A percentile compares a stretch with the other conserved stretches of the same genome.
These are phyloP conservation scores for Lactifluus rugatus DNA, from an alignment of 768 basidiomycete genomes.

Conservation along the genomic window DNA sequence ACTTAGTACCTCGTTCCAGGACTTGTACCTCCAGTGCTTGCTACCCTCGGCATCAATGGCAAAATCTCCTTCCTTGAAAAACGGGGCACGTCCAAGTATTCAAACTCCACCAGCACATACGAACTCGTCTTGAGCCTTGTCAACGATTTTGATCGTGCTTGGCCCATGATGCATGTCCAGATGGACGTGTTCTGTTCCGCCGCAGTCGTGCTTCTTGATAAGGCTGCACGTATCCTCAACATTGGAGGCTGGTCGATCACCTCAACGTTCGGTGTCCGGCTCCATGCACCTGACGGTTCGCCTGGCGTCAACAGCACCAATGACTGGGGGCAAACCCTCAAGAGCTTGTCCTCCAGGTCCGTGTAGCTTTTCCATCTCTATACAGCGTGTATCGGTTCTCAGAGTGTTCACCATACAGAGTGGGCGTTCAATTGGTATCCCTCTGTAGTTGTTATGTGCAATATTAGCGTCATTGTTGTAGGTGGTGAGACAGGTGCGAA, in stretches of 20 bases:
- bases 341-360: constrained; percentile 51
- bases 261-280: constrained; percentile 62
- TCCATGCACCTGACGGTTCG: constrained; percentile 62
- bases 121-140: too few species aligned
- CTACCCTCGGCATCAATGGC: too few species aligned
- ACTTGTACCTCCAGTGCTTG: too few species aligned
- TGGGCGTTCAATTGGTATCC: constrained; percentile 74
- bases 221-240: constrained; percentile 41
- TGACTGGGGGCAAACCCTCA: constrained; percentile 66
- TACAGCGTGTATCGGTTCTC: background rate
- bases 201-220: constrained; percentile 61
- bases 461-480: constrained; percentile 64
- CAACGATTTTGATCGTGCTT: constrained; percentile 36
- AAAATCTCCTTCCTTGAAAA: too few species aligned
- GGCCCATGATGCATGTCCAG: constrained; percentile 70
- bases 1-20: too few species aligned
- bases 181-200: constrained; percentile 75
- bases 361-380: constrained; percentile 1
- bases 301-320: constrained; percentile 63
- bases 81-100: too few species aligned
- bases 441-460: constrained; percentile 57
- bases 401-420: constrained; percentile 26
- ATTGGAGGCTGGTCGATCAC: constrained; percentile 63
- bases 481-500: constrained; percentile 72
- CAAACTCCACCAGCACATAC: constrained; percentile 68